These are phyloP conservation scores for Phytomonas serpens DNA, from an alignment of 208 protist genomes.

Conservation along the genomic window DNA sequence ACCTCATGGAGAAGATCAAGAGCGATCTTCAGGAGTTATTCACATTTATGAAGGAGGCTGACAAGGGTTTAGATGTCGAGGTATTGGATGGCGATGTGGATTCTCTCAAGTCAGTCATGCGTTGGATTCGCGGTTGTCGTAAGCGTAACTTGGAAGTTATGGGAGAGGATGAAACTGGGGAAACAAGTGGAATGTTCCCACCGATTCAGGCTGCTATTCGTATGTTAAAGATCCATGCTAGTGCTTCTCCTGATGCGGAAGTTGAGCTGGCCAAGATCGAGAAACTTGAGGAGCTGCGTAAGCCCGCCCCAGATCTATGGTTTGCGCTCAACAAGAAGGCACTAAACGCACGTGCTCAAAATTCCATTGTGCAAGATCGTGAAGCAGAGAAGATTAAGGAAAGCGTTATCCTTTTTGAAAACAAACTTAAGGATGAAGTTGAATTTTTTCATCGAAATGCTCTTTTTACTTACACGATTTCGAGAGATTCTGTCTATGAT, in stretches of 20 bases:
- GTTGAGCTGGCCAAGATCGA: constrained; percentile 84
- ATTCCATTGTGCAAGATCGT: constrained; percentile 89
- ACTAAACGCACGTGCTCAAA: constrained; percentile 89
- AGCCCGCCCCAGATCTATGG: constrained; percentile 90
- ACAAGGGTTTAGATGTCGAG: constrained; percentile 90
- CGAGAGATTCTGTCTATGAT: constrained; percentile 70
- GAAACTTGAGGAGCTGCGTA: constrained; percentile 86
- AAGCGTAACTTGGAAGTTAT: constrained; percentile 81
- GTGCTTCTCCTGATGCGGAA: constrained; percentile 64
- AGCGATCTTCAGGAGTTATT: constrained; percentile 76
- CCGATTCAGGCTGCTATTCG: constrained; percentile 87
- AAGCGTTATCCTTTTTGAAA: constrained; percentile 67
- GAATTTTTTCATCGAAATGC: constrained; percentile 70
- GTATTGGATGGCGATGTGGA: constrained; percentile 86
- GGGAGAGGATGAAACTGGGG: constrained; percentile 73
- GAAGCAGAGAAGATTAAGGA: constrained; percentile 92
- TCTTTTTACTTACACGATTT: constrained; percentile 84
- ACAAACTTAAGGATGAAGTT: constrained; percentile 62
- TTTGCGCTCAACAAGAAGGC: constrained; percentile 88
- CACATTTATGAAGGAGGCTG: constrained; percentile 89
- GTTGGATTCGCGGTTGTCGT: constrained; percentile 89
- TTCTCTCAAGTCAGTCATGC: constrained; percentile 88
- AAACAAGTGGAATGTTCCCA: constrained; percentile 86
- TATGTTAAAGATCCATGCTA: constrained; percentile 87
- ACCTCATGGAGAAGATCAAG: constrained; percentile 89